Evolutionary conservation across 2,329 filamentous ascomycete species (phyloP).

Genomic region (Colletotrichum orbiculare): DNA sequence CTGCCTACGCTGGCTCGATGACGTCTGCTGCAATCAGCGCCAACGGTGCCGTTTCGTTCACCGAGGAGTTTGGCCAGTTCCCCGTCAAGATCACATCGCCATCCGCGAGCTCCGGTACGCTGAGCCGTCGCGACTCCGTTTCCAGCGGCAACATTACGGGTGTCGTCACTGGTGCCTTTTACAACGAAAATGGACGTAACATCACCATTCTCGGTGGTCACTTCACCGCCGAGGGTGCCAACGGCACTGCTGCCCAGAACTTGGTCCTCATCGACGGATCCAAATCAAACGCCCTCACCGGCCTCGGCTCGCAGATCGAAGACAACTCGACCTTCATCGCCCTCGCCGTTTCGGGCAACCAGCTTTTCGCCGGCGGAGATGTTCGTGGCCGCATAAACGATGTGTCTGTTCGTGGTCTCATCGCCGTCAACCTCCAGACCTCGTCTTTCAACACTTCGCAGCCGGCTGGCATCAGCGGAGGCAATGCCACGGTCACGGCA

Average conservation of each 20-base stretch:
- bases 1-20: constrained; percentile 86
- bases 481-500: constrained; percentile 77
- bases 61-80: constrained; percentile 63
- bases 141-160: constrained; percentile 64
- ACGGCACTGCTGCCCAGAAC: constrained; percentile 81
- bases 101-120: constrained; percentile 47
- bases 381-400: constrained; percentile 77
- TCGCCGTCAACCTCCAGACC: constrained; percentile 80
- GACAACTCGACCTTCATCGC: constrained; percentile 80
- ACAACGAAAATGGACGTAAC: constrained; percentile 76
- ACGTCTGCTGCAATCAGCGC: constrained; percentile 79
- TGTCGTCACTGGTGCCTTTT: constrained; percentile 83
- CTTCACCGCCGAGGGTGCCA: constrained; percentile 76
- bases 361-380: constrained; percentile 84
- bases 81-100: constrained; percentile 65
- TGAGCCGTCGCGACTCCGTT: constrained; percentile 59
- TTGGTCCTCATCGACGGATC: constrained; percentile 84
- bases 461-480: constrained; percentile 79
- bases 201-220: constrained; percentile 90
- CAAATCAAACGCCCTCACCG: constrained; percentile 73
- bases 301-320: constrained; percentile 74
- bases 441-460: constrained; percentile 73
- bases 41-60: constrained; percentile 77
- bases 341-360: constrained; percentile 73
- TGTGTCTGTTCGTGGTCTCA: constrained; percentile 74